phyloP scores from a whole-genome alignment of 352 stramenopile species.

The Poterioochromonas sp. region DNA sequence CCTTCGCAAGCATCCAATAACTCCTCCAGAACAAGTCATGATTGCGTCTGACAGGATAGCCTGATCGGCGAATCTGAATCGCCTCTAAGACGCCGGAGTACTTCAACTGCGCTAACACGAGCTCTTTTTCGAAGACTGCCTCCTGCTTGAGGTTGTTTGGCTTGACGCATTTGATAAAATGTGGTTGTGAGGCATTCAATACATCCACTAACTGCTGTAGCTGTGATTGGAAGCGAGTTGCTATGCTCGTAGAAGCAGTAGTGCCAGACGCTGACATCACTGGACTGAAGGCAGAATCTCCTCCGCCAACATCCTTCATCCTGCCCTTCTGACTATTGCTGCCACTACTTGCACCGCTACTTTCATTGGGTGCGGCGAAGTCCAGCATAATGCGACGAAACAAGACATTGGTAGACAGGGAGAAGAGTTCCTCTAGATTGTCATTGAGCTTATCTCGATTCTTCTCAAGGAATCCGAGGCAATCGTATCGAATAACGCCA shows the following conservation, averaged over 20 bases:
- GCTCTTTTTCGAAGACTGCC: background rate
- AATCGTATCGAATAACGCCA: constrained; percentile 79
- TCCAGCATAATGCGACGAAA: background rate
- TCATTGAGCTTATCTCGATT: constrained; percentile 74
- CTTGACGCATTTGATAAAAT: constrained; percentile 28
- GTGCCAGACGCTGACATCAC: background rate
- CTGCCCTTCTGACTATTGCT: background rate
- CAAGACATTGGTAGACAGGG: background rate
- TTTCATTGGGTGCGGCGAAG: background rate
- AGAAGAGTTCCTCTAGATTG: background rate
- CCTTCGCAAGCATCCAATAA: background rate
- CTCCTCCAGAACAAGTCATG: constrained; percentile 4
- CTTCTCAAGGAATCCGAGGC: constrained; percentile 85
- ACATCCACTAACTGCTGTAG: background rate
- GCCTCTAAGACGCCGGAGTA: constrained; percentile 45
- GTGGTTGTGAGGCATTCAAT: background rate
- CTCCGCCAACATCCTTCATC: background rate
- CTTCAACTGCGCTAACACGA: background rate
- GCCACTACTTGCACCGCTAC: background rate
- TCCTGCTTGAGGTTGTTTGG: constrained; percentile 2
- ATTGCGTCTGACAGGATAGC: constrained; percentile 57
- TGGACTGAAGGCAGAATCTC: background rate
- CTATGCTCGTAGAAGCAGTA: background rate
- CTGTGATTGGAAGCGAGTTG: background rate
- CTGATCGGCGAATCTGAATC: constrained; percentile 75